Base-by-base conservation (phyloP, 495 filamentous ascomycete genomes). In the Daldinia grandis region DNA sequence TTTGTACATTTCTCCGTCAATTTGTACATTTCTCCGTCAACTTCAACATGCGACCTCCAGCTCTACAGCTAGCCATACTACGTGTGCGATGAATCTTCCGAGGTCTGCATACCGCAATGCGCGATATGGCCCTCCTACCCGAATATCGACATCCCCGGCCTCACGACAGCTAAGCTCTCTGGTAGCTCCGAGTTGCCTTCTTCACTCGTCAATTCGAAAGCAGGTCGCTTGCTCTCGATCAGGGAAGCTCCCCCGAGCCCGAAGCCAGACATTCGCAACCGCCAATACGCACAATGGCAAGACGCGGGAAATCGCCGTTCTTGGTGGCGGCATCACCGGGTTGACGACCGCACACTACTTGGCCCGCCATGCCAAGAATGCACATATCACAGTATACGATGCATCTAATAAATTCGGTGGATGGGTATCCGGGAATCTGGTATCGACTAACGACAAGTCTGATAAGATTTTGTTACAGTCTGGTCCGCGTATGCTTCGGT, bases 241-340 rank as follows among this genome's bases (percentile, higher is more conserved):
- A 30, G 59, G 49, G 19, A 61, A 47, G 28, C 21, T 51, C 30
- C 47, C 53, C 0, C 47, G 37, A 54, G 25, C 38, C 35, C 69
- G 27, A 9, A 44, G 14, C 31, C 69, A 42, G 21, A 12, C 62
- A 5, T 77, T 67, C 28, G 62, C 73, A 51, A 74, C 73, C 37
- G 67, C 30, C 21, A 64, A 8, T 5, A 70, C 40, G 42, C 64
- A 51, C 74, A 74, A 71, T 62, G 64, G 56, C 35, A 56, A 62
- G 42, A 73, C 76, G 17, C 81, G 82, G 67, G 76, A 87, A 70
- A 86, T 91, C 67, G 94, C 92, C 38, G 85, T 97, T 17, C 78
- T 97, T 14, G 95, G 96, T 37, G 95, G 89, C 60, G 96, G 96
- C 56, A 92, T 99, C 74, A 95, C 95, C 15, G 96, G 96, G 37